A percentile compares a stretch with the other conserved stretches of the same genome.
These are phyloP conservation scores for Lasiodiplodia gonubiensis DNA, from an alignment of 2,329 filamentous ascomycete species.

Conservation along the genomic window DNA sequence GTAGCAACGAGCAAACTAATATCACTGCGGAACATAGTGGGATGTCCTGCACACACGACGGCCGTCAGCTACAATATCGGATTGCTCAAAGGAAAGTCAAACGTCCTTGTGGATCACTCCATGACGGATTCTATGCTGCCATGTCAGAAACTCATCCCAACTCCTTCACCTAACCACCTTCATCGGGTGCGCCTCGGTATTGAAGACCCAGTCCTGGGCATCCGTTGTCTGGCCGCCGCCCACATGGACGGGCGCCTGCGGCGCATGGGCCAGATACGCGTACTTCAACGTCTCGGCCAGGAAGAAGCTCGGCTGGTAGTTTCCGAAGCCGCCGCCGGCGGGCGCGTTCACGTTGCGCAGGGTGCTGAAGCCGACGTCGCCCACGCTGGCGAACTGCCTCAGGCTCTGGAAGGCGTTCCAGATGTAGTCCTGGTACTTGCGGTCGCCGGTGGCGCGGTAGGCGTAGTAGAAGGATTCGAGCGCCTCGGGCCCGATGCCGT, in stretches of 20 bases:
- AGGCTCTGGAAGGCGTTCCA: constrained; percentile 79
- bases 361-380: constrained; percentile 67
- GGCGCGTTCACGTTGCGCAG: constrained; percentile 69
- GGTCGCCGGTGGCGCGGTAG: constrained; percentile 76
- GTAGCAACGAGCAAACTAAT: too few relatives aligned
- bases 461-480: constrained; percentile 88
- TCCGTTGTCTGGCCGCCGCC: constrained; percentile 43
- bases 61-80: too few relatives aligned
- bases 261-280: constrained; percentile 71
- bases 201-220: constrained; percentile 65
- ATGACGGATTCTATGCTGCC: too few relatives aligned
- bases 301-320: constrained; percentile 86
- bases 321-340: constrained; percentile 64
- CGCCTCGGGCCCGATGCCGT: constrained; percentile 78
- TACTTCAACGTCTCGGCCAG: constrained; percentile 92
- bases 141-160: neutral
- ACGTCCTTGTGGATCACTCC: too few relatives aligned
- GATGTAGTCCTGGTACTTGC: constrained; percentile 80
- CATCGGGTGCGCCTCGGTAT: constrained; percentile 69
- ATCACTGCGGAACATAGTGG: too few relatives aligned
- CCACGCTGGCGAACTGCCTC: constrained; percentile 65
- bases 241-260: constrained; percentile 54
- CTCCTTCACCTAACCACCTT: constrained; percentile 43
- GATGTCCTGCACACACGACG: too few relatives aligned
- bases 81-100: too few relatives aligned